phyloP scores from a whole-genome alignment of 768 basidiomycete genomes.

The Boletus subparvulus region DNA sequence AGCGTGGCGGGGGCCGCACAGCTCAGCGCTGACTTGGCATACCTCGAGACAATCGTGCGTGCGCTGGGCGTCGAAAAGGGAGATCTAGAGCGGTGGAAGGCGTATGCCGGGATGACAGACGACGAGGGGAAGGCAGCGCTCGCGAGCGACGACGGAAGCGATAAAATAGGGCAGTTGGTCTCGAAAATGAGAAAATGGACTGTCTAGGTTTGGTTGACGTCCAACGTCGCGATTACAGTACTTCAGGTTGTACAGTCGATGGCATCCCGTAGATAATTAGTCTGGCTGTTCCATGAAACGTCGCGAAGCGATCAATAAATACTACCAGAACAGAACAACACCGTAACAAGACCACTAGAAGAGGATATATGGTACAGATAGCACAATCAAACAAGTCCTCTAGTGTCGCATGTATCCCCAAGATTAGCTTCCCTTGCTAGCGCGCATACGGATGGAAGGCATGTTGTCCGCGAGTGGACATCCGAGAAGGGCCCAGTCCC shows the following conservation, averaged over 20 bases:
- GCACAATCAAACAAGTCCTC: background rate
- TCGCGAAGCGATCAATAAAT: slow-evolving; percentile 14
- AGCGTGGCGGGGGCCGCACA: slow-evolving; percentile 74
- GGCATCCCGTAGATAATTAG: slow-evolving; percentile 4
- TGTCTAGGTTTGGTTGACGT: background rate
- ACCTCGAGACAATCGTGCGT: slow-evolving; percentile 85
- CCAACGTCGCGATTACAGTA: background rate
- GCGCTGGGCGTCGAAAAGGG: slow-evolving; percentile 88
- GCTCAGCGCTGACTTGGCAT: slow-evolving; percentile 82
- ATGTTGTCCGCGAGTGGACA: slow-evolving; percentile 54
- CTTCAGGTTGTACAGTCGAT: slow-evolving; percentile 9
- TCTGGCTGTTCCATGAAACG: background rate
- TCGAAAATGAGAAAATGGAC: slow-evolving; percentile 37
- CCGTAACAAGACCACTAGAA: slow-evolving; percentile 14
- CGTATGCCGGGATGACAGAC: slow-evolving; percentile 62
- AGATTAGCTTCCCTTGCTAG: slow-evolving; percentile 17
- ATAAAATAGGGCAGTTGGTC: slow-evolving; percentile 19
- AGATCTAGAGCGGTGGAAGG: slow-evolving; percentile 79
- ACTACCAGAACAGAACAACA: slow-evolving; percentile 12
- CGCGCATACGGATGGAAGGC: slow-evolving; percentile 67
- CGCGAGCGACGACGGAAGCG: slow-evolving; percentile 18
- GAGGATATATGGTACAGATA: slow-evolving; percentile 34
- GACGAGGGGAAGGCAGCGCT: slow-evolving; percentile 32
- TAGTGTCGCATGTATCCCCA: background rate
- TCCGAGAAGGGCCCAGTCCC: slow-evolving; percentile 49